Evolutionary conservation across 2,329 filamentous ascomycete species (phyloP), one percentile per base, ranked within the genome.

Genomic region (Claviceps arundinis): DNA sequence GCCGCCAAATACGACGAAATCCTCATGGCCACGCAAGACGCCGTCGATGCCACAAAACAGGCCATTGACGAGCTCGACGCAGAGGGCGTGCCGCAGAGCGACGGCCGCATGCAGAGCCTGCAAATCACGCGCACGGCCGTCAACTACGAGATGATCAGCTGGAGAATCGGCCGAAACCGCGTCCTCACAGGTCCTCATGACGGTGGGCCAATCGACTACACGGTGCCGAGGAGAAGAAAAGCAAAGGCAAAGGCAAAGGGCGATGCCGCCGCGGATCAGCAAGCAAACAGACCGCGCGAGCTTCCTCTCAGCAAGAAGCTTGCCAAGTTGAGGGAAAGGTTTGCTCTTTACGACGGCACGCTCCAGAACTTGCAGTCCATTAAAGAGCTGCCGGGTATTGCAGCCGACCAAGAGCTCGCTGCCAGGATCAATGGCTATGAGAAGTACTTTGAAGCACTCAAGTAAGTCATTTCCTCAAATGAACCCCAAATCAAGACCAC

Each of bases 91-190:
- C 79, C 87, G 22, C 87, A 89, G 64, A 83, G 88, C 52, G 91
- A 98, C 62, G 71, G 81, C 38, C 81, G 89, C 53, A 89, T 98
- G 82, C 93, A 98, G 69, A 84, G 89, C 60, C 73, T 98, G 46
- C 90, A 95, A 59, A 85, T 98, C 54, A 95, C 90, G 3, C 85
- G 87, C 55, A 94, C 94, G 0, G 89, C 91, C 1, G 88, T 97
- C 52, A 95, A 93, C 67, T 97, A 95, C 66, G 87, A 88, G 58
- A 81, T 96, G 68, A 85, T 98, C 52, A 90, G 88, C 63, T 97
- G 90, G 90, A 80, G 93, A 65, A 87, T 97, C 57, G 91, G 91
- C 26, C 84, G 93, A 47, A 97, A 98, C 67, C 78, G 93, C 51
- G 85, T 95, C 0, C 72, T 98, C 56, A 87, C 89, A 50, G 90